Evolutionary conservation across 2,329 filamentous ascomycete species (phyloP), one percentile per base, ranked within the genome.

Genomic region (Aspergillus candidus): DNA sequence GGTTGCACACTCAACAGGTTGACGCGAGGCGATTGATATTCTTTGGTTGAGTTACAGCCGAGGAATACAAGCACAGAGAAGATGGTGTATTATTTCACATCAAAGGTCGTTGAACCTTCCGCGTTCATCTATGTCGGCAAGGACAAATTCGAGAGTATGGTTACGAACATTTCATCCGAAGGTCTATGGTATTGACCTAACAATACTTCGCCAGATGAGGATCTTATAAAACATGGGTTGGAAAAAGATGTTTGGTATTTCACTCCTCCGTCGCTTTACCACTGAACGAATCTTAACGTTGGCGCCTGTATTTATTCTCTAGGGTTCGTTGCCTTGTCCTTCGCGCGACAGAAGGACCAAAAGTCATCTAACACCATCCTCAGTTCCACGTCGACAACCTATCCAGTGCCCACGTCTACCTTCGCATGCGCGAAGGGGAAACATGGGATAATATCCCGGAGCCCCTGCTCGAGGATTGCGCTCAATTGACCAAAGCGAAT

Each of bases 331-430:
- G 38, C 30, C 34, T 37, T 12, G 27, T 32, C 35, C 15, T 18
- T 38, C 36, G 44, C 17, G 32, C 18, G n/a, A 17, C 17, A 31
- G 6, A 18, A 34, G 31, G 17, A 32, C 14, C 35, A 43, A 11
- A 18, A 31, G n/a, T 12, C 22, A 32, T 44, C 41, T 51, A 44
- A 56, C 31, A 15, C 32, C 33, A 8, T 40, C 31, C 39, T 6
- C 59, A 90, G 86, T 98, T 98, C 63, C 93, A 98, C 74, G 93
- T 85, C 57, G 93, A 98, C 74, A 98, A 98, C 66, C 78, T 98
- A 30, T 96, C 90, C 34, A 94, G 87, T 57, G 93, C 93, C 2
- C 93, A 98, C 70, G 88, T 98, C 58, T 98, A 98, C 70, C 80
- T 98, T 30, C 85, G 93, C 30, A 77, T 97, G 55, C 76, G 74